Base-by-base conservation (phyloP, 1,284 basidiomycete species). In the Singerocomus inundabilis region DNA sequence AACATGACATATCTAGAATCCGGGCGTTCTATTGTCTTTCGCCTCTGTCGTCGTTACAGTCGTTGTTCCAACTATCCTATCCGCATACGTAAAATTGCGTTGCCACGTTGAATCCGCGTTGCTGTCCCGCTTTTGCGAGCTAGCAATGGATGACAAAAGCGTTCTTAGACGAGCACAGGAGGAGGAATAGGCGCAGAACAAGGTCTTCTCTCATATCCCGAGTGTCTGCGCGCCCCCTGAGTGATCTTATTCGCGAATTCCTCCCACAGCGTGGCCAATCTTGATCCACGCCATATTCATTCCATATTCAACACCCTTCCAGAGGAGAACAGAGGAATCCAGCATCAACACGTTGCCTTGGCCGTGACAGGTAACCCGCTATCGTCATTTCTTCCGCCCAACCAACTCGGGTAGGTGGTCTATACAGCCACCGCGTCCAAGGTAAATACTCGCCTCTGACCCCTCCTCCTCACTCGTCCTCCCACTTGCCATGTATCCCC, bases 301-400 rank as follows among this genome's bases (percentile, higher is more conserved):
- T 62, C 60, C 58, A 61, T 51, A 63, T 57, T 55, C 48, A 62
- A 21, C 61, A 47, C 57, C 56, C 53, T 62, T 62, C 60, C 51
- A 60, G 51, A 56, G 58, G 46, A 21, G 38, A 61, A 44, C 24
- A 38, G 31, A 61, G 61, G 41, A 43, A 58, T 44, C 28, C 37
- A 55, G 29, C 53, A 67, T 66, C 62, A 64, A 67, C 66, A 64
- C 63, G 63, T 64, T 68, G 51, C 51, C 30, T 59, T 59, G 53
- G 50, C 64, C 62, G 53, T 57, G 66, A 49, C 60, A 66, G 63
- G 63, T 44, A 68, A 63, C 46, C 55, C 46, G 51, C 44, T 51
- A 66, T 61, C 61, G 64, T 56, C 62, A 58, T 48, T 49, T 29
- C 49, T 43, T 56, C 51, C 53, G 53, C 56, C 46, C 31, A 57